Evolutionary conservation across 2,329 filamentous ascomycete genomes (phyloP).

Genomic region (Claviceps humidiphila): DNA sequence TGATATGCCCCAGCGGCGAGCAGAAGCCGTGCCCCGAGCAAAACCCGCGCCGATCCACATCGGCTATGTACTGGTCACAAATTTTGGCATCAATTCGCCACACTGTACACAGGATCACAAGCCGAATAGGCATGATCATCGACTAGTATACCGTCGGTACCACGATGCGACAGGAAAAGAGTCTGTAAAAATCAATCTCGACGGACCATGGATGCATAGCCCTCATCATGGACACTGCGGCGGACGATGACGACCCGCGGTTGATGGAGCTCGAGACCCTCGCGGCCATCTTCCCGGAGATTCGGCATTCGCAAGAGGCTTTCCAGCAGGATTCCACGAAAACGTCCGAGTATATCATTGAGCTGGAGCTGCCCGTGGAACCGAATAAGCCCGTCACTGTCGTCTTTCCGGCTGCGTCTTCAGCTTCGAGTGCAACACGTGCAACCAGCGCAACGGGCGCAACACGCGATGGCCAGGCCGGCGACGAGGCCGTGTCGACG

Average conservation of each 20-base stretch:
- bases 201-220: slow-evolving; percentile 1
- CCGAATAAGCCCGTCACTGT: slow-evolving; percentile 42
- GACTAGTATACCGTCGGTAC: neutral
- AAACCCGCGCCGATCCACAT: neutral
- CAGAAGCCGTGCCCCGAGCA: neutral
- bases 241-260: slow-evolving; percentile 40
- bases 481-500: neutral
- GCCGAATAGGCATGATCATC: neutral
- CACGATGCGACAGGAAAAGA: neutral
- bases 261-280: slow-evolving; percentile 47
- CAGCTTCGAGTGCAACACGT: slow-evolving; percentile 9
- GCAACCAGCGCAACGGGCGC: neutral
- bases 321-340: slow-evolving; percentile 10
- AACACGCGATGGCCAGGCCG: neutral
- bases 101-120: neutral
- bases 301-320: slow-evolving; percentile 29
- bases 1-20: neutral
- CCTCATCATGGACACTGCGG: slow-evolving; percentile 25
- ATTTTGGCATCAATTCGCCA: neutral
- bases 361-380: slow-evolving; percentile 44
- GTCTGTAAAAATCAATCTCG: neutral
- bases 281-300: slow-evolving; percentile 54
- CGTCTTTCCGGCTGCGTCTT: slow-evolving; percentile 36
- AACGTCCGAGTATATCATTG: slow-evolving; percentile 29
- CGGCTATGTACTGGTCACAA: neutral